These are phyloP conservation scores for Colletotrichum tamarilloi DNA, from an alignment of 2,329 filamentous ascomycete species.

Conservation along the genomic window DNA sequence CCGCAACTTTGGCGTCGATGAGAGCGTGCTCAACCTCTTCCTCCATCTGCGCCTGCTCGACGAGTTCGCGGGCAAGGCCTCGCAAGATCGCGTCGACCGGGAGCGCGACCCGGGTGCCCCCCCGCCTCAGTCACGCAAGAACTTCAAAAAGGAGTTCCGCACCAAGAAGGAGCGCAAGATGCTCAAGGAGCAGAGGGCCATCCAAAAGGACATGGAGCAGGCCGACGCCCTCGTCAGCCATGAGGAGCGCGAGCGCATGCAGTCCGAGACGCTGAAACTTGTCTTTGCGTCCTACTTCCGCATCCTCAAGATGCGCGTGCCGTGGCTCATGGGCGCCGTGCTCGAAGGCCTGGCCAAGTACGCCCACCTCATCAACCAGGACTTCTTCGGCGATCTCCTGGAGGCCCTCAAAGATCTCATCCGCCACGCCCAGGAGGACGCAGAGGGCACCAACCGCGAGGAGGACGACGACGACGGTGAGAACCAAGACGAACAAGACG, in stretches of 20 bases:
- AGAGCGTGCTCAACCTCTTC: slow-evolving; percentile 90
- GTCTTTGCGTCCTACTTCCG: slow-evolving; percentile 97
- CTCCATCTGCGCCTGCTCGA: slow-evolving; percentile 88
- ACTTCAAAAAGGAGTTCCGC: slow-evolving; percentile 84
- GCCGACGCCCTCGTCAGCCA: slow-evolving; percentile 92
- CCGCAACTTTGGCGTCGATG: slow-evolving; percentile 83
- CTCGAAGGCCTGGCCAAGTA: slow-evolving; percentile 95
- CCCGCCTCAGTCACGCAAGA: slow-evolving; percentile 65
- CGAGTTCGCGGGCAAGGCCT: slow-evolving; percentile 88
- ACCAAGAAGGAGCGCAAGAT: slow-evolving; percentile 90
- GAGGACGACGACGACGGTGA: slow-evolving; percentile 49
- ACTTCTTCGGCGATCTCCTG: slow-evolving; percentile 96
- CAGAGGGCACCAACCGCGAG: slow-evolving; percentile 49
- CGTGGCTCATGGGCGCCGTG: slow-evolving; percentile 94
- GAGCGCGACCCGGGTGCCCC: slow-evolving; percentile 41
- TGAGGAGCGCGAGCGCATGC: slow-evolving; percentile 92
- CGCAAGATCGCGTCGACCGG: slow-evolving; percentile 78
- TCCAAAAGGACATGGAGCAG: slow-evolving; percentile 93
- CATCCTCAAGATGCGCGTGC: slow-evolving; percentile 84
- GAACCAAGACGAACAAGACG: slow-evolving; percentile 49
- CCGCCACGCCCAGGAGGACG: slow-evolving; percentile 73
- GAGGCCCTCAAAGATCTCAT: slow-evolving; percentile 96
- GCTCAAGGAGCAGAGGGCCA: slow-evolving; percentile 83
- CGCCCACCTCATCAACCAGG: slow-evolving; percentile 96
- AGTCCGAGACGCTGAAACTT: slow-evolving; percentile 94